phyloP scores from a whole-genome alignment of 495 filamentous ascomycete species.

The Podospora australis region DNA sequence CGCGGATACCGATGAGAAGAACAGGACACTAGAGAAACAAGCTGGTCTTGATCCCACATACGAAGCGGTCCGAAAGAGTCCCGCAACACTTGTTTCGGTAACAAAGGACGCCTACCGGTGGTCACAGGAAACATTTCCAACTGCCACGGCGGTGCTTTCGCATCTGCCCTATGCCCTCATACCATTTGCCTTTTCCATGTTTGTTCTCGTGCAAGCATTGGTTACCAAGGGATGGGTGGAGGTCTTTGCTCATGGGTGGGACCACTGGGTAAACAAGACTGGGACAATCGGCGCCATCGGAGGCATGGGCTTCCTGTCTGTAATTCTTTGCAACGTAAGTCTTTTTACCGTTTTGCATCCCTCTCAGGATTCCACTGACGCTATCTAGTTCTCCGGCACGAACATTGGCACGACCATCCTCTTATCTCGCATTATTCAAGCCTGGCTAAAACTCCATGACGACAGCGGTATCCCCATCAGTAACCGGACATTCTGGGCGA shows the following conservation, averaged over 20 bases:
- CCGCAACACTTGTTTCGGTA: conserved; percentile 44
- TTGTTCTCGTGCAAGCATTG: conserved; percentile 59
- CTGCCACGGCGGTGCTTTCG: conserved; percentile 49
- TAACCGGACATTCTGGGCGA: conserved; percentile 58
- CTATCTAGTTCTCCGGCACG: conserved; percentile 55
- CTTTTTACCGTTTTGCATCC: neutral
- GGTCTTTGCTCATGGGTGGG: conserved; percentile 61
- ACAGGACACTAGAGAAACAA: neutral
- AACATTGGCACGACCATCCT: conserved; percentile 67
- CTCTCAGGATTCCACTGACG: neutral
- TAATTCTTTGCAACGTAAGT: conserved; percentile 62
- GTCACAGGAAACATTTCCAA: conserved; percentile 61
- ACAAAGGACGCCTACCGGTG: conserved; percentile 39
- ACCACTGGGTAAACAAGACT: conserved; percentile 59
- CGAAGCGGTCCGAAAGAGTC: neutral
- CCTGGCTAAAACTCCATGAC: conserved; percentile 51
- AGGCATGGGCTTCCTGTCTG: conserved; percentile 62
- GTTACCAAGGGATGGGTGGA: conserved; percentile 62
- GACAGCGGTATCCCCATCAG: conserved; percentile 36
- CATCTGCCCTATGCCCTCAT: conserved; percentile 58
- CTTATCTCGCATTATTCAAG: conserved; percentile 57
- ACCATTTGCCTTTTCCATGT: conserved; percentile 62
- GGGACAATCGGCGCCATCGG: conserved; percentile 57
- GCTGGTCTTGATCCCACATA: neutral
- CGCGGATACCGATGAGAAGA: neutral